These are phyloP conservation scores for Takakia lepidozioides DNA, from an alignment of 225 moss, liverwort and hornwort species.

Conservation along the genomic window DNA sequence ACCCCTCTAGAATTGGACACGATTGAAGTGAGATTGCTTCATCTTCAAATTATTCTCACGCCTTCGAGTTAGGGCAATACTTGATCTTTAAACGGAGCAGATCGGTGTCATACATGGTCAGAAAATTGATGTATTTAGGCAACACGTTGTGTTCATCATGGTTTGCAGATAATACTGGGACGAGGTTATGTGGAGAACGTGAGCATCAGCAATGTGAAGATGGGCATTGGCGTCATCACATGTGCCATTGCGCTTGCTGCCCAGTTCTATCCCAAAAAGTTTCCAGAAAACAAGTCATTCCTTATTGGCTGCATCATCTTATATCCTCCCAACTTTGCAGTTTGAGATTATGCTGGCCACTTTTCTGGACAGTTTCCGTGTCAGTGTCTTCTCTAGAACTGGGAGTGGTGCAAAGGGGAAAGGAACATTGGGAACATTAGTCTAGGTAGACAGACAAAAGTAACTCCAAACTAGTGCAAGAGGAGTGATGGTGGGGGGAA, in stretches of 20 bases:
- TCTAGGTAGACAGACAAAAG: too few species aligned
- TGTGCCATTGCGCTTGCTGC: conserved; percentile 85
- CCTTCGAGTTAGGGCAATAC: conserved; percentile 5
- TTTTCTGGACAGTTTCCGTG: too few species aligned
- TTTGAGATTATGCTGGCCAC: too few species aligned
- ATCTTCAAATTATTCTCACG: too few species aligned
- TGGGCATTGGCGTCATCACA: conserved; percentile 76
- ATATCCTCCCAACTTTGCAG: conserved; percentile 92
- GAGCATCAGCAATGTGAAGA: conserved; percentile 90
- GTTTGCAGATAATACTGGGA: conserved; percentile 67
- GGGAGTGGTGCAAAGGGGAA: too few species aligned
- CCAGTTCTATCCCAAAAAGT: conserved; percentile 97
- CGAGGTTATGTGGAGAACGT: conserved; percentile 89
- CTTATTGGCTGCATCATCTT: conserved; percentile 86
- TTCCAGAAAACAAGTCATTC: conserved; percentile 80
- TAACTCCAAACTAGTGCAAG: too few species aligned
- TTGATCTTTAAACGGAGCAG: background rate
- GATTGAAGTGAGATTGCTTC: too few species aligned
- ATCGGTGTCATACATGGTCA: conserved; percentile 2
- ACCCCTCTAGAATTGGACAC: too few species aligned
- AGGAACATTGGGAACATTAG: too few species aligned
- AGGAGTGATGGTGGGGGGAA: too few species aligned
- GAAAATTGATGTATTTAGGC: conserved; percentile 3
- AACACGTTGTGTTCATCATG: conserved; percentile 3
- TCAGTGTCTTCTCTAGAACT: too few species aligned